These are phyloP conservation scores for Dispira simplex DNA, from an alignment of 192 early-diverging fungal species.

Conservation along the genomic window DNA sequence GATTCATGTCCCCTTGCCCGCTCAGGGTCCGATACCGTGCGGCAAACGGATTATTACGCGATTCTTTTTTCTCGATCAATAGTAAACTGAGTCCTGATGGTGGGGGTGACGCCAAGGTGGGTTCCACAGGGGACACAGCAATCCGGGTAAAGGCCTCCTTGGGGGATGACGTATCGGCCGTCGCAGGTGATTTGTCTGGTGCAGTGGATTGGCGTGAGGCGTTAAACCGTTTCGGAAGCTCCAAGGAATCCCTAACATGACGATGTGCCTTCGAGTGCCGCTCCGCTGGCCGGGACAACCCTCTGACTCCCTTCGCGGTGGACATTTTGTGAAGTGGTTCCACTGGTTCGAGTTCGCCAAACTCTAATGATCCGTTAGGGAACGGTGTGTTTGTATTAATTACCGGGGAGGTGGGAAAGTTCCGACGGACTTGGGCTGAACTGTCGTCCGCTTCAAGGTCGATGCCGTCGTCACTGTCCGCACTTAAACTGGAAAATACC, in stretches of 20 bases:
- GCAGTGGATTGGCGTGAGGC: neutral
- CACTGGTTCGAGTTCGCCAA: too few relatives aligned
- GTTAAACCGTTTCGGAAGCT: slow-evolving; percentile 11
- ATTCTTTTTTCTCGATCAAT: slow-evolving; percentile 40
- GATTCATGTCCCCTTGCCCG: slow-evolving; percentile 38
- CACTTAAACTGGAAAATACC: slow-evolving; percentile 12
- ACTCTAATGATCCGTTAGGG: too few relatives aligned
- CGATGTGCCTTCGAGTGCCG: neutral
- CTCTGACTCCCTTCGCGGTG: too few relatives aligned
- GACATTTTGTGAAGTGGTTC: too few relatives aligned
- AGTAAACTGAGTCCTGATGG: slow-evolving; percentile 43
- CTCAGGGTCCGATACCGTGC: slow-evolving; percentile 47
- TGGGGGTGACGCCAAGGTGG: slow-evolving; percentile 9
- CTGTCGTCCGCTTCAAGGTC: slow-evolving; percentile 48
- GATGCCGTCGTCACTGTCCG: slow-evolving; percentile 47
- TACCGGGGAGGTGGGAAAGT: neutral
- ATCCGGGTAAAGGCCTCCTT: too few relatives aligned
- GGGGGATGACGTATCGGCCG: too few relatives aligned
- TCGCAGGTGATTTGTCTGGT: too few relatives aligned
- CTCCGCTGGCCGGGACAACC: too few relatives aligned
- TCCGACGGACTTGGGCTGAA: slow-evolving; percentile 15
- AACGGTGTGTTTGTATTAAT: too few relatives aligned
- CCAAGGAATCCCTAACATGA: neutral
- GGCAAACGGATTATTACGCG: slow-evolving; percentile 47
- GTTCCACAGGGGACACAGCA: too few relatives aligned